Base-by-base conservation (phyloP, 2,329 filamentous ascomycete genomes). In the Botrytis hyacinthi region DNA sequence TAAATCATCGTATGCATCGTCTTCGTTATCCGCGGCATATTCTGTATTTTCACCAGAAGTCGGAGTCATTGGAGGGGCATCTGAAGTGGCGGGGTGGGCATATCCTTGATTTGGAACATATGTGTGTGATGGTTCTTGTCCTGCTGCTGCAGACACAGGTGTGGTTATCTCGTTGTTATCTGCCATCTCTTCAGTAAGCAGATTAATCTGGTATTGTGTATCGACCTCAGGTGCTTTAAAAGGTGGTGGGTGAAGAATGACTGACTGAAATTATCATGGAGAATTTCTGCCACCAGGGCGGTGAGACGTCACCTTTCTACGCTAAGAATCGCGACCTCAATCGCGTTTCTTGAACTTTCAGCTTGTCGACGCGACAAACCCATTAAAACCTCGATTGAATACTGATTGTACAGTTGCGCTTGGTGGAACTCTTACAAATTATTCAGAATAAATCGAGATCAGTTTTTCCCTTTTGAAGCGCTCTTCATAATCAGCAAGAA, bases 101-200 rank as follows among this genome's bases (percentile, higher is more conserved):
- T 87, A 86, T 59, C 85, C 85, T 73, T 84, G 82, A 72, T 87
- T 86, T 67, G 84, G 84, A 42, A 86, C 78, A 74, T 86, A 87
- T 18, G 80, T 84, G 75, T 87, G 84, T 3, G 83, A 83, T 32
- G 86, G 86, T 20, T 79, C 74, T 62, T 85, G 79, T 26, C 83
- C 85, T 76, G 84, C 84, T 69, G 85, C 80, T 61, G 76, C 72
- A 74, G 78, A 60, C 7, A 66, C 70, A 37, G 71, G 61, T 35
- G 72, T 71, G 44, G 78, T 9, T 29, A 67, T 51, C 37, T 73
- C 71, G 26, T 26, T 22, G 29, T 62, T 68, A 61, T 78, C 76
- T 40, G 77, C 67, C 77, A 78, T 78, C 9, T 57, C 72, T 73
- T 57, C 26, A 46, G 48, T 18, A 32, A 32, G 26, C 40, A 46